Evolutionary conservation across 805 yeast genomes (phyloP).

Genomic region (Kuraishia piskuri): DNA sequence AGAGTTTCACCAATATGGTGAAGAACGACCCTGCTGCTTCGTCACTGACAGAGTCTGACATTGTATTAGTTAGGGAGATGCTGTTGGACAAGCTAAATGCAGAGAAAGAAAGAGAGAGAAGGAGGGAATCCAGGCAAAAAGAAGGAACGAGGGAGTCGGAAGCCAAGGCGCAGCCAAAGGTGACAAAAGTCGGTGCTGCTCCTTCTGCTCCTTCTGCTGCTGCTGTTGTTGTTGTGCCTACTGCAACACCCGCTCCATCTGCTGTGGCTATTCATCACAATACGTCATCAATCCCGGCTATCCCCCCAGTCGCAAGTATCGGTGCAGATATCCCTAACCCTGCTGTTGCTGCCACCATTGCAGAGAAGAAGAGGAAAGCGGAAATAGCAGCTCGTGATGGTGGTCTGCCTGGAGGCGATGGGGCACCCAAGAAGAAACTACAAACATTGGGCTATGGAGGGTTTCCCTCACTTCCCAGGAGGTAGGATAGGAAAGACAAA

Average conservation of each 20-base stretch:
- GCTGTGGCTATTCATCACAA: not conserved
- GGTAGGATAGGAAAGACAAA: not conserved
- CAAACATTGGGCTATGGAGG: slow-evolving; percentile 5
- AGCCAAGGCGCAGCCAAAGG: not conserved
- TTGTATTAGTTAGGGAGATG: slow-evolving; percentile 11
- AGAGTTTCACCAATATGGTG: not conserved
- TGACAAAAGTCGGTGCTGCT: not conserved
- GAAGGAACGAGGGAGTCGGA: slow-evolving; percentile 6
- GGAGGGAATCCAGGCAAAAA: not conserved
- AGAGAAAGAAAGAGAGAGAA: not conserved
- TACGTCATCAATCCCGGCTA: not conserved
- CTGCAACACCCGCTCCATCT: not conserved
- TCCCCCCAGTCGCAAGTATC: not conserved
- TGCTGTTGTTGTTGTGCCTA: no score
- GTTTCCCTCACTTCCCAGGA: slow-evolving; percentile 1
- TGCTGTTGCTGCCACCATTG: not conserved
- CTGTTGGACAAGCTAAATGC: slow-evolving; percentile 9
- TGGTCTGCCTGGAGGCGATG: not conserved
- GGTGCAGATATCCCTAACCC: not conserved
- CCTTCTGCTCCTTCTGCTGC: not conserved
- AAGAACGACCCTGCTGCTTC: not conserved
- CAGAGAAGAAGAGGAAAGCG: not conserved
- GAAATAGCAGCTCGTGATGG: not conserved
- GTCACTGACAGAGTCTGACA: slow-evolving; percentile 7
- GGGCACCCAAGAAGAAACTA: not conserved